Base-by-base conservation (phyloP, 1,139 yeast species). In the Diutina scorzettiae region DNA sequence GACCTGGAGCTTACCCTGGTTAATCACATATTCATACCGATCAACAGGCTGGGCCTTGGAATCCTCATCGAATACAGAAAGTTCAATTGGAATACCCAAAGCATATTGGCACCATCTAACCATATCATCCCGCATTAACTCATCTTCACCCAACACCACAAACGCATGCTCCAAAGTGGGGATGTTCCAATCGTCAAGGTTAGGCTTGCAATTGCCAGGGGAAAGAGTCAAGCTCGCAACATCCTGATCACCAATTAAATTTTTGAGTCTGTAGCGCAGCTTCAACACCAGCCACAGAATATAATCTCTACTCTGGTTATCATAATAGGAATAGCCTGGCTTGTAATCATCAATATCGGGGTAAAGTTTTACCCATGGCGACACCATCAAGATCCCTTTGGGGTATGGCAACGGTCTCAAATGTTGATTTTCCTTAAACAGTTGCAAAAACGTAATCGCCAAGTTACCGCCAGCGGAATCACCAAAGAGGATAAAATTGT, bases 401-500 rank as follows among this genome's bases (percentile, higher is more conserved):
- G 41, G 37, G 43, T 36, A 21, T 27, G 32, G 37, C 31, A 40
- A 32, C 11, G 37, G 16, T 19, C 18, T 31, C 16, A 37, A 23
- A 14, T 18, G 16, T 12, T 27, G 36, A 41, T 17, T 14, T 19
- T 17, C 17, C 12, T n/a, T 7, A n/a, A 21, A 21, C 25, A 20
- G 25, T 21, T 46, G 44, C 8, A 50, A 46, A 31, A 47, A 45
- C 2, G 45, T 42, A 14, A 49, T 37, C 23, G 49, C 43, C 33
- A 49, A 48, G 17, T 47, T 48, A 12, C 48, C 51, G 17, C 51
- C 51, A 1, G 51, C 51, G 11, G 50, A 48, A 21, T 49, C 51
- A 3, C 51, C 51, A 49, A 48, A 43, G 4, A 67, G 50, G 1
- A 59, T 50, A 4, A 68, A 51, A 43, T 66, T 66, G 14, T 50